Evolutionary conservation across 345 rosid genomes (phyloP).

Genomic region (Dimocarpus longan): DNA sequence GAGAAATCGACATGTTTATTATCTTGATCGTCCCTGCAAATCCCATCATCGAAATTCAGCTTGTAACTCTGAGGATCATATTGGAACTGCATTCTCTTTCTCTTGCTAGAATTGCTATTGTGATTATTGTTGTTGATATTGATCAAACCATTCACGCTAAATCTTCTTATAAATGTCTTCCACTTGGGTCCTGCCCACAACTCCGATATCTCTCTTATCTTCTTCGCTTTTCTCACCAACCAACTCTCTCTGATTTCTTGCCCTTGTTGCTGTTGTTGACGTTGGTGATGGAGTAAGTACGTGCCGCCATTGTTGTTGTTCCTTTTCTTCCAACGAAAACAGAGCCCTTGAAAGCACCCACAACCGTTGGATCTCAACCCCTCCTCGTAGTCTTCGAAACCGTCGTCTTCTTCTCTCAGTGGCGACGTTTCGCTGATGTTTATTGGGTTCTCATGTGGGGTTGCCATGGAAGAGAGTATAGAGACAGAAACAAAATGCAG

Average conservation of each 20-base stretch:
- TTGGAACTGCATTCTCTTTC: conserved; percentile 38
- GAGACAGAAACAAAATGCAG: background rate
- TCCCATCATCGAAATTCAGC: conserved; percentile 75
- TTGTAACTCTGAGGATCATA: conserved; percentile 69
- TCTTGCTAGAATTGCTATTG: conserved; percentile 29
- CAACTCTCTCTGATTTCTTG: conserved; percentile 30
- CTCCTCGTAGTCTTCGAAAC: conserved; percentile 36
- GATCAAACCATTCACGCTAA: conserved; percentile 23
- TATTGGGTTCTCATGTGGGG: conserved; percentile 23
- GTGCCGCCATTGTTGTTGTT: conserved; percentile 26
- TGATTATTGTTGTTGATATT: too few relatives aligned
- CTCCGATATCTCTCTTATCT: conserved; percentile 48
- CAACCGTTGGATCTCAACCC: conserved; percentile 29
- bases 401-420: background rate
- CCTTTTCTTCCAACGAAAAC: conserved; percentile 22
- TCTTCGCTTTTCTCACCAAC: conserved; percentile 40
- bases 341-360: conserved; percentile 38
- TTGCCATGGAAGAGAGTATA: conserved; percentile 24
- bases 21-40: conserved; percentile 18
- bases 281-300: background rate
- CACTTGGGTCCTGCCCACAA: conserved; percentile 57
- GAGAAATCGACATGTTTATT: conserved; percentile 30
- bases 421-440: conserved; percentile 8
- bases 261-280: conserved; percentile 21
- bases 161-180: conserved; percentile 63